A percentile compares a stretch with the other conserved stretches of the same genome.
Conservation (phyloP, 495 filamentous ascomycete species). For the Talaromyces stipitatus region DNA sequence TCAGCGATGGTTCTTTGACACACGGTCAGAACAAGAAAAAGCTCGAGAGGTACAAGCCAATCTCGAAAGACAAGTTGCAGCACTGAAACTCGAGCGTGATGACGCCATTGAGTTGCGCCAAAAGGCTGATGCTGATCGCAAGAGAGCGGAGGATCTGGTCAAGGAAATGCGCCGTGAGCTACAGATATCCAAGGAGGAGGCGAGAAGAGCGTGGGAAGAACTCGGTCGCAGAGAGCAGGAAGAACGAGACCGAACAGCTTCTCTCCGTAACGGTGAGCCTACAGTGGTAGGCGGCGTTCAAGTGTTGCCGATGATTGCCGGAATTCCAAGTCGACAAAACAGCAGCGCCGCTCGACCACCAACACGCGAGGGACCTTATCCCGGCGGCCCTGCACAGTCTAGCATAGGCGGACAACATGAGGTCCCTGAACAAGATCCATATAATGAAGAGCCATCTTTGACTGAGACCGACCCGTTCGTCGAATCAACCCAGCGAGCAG, state of each 20-base stretch:
- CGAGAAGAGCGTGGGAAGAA: conserved; percentile 94
- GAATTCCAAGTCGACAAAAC: conserved; percentile 57
- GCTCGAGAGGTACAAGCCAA: conserved; percentile 77
- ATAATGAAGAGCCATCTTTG: conserved; percentile 25
- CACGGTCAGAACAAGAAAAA: conserved; percentile 78
- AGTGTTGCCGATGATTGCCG: conserved; percentile 90
- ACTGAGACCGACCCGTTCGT: conserved; percentile 56
- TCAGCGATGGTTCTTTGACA: conserved; percentile 98
- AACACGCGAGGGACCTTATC: conserved; percentile 39
- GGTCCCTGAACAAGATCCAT: conserved; percentile 15
- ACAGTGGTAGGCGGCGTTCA: conserved; percentile 89
- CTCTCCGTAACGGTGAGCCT: conserved; percentile 78
- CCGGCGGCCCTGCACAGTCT: conserved; percentile 19
- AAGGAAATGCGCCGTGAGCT: conserved; percentile 84
- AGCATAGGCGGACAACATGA: conserved; percentile 17
- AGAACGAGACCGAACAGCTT: conserved; percentile 83
- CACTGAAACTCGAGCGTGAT: conserved; percentile 61
- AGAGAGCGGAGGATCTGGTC: conserved; percentile 65
- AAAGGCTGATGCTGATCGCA: conserved; percentile 56
- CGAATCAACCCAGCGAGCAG: conserved; percentile 26
- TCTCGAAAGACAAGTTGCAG: conserved; percentile 61
- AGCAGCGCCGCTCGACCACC: conserved; percentile 39
- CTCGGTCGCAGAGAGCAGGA: conserved; percentile 89
- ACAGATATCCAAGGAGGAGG: conserved; percentile 92
- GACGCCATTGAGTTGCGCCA: conserved; percentile 57